Evolutionary conservation across 495 filamentous ascomycete genomes (phyloP).

Genomic region (Xylaria grammica): DNA sequence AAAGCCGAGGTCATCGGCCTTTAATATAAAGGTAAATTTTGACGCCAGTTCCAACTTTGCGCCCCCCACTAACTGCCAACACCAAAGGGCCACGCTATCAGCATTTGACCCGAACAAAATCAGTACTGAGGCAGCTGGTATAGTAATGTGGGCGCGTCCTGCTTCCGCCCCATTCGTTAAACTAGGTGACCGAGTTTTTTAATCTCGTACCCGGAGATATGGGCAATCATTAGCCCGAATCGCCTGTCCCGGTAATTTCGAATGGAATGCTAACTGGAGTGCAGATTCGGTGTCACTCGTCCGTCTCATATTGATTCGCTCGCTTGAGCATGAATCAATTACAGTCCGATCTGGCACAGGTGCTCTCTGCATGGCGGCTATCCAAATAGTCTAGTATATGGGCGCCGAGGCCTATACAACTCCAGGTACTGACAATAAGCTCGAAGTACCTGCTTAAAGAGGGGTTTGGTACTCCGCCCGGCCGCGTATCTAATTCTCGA

Average conservation of each 20-base stretch:
- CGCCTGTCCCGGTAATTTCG: conserved; percentile 28
- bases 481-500: conserved; percentile 56
- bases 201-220: background rate
- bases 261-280: conserved; percentile 33
- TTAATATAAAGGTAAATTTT: background rate
- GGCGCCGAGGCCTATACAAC: conserved; percentile 62
- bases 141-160: background rate
- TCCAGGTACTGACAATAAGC: conserved; percentile 52
- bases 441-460: conserved; percentile 49
- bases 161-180: background rate
- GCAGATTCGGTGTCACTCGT: conserved; percentile 35
- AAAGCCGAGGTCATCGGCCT: background rate
- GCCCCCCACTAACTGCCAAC: background rate
- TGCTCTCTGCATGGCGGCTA: conserved; percentile 60
- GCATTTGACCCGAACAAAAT: background rate
- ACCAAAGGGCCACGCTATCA: background rate
- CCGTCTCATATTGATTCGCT: conserved; percentile 35
- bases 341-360: conserved; percentile 61
- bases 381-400: conserved; percentile 52
- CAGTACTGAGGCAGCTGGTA: background rate
- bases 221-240: background rate
- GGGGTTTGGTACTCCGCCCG: conserved; percentile 47
- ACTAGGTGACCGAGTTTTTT: background rate
- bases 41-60: background rate
- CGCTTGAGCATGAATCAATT: conserved; percentile 28